A percentile compares a stretch with the other conserved stretches of the same genome.
Evolutionary conservation across 139 green algal species (phyloP).

Genomic region (Tetraselmis chui): DNA sequence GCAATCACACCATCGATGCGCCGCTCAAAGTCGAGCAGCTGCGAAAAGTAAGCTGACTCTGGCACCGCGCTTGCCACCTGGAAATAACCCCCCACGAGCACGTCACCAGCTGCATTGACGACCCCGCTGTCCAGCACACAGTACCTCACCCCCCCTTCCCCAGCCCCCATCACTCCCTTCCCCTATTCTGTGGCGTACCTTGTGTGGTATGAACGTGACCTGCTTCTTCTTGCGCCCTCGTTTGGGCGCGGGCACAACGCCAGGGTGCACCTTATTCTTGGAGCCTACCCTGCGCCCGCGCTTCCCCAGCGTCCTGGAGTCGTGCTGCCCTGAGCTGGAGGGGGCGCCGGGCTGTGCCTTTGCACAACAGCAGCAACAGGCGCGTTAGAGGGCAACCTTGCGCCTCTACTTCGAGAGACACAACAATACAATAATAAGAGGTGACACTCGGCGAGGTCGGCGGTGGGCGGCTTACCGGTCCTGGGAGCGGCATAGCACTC

Average conservation of each 20-base stretch:
- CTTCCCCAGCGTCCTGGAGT: background rate
- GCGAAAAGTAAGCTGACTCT: slow-evolving; percentile 51
- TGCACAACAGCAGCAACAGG: background rate
- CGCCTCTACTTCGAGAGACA: background rate
- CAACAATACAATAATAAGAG: background rate
- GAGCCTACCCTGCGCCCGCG: background rate
- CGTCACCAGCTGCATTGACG: no score
- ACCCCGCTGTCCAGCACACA: no score
- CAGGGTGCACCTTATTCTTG: background rate
- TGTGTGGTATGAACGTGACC: background rate
- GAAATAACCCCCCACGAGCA: no score
- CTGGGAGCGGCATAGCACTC: background rate
- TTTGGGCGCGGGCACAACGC: background rate
- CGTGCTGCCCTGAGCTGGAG: no score
- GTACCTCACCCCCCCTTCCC: no score
- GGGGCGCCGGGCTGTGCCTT: no score
- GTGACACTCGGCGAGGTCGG: no score
- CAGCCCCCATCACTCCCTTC: no score
- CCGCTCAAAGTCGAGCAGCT: slow-evolving; percentile 59
- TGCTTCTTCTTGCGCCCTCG: background rate
- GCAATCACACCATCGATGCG: slow-evolving; percentile 45
- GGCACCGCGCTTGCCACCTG: slow-evolving; percentile 40
- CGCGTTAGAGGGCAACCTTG: background rate
- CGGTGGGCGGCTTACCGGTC: no score
- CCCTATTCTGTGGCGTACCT: no score